Evolutionary conservation across 2,329 filamentous ascomycete genomes (phyloP).

Genomic region (Colletotrichum aenigma): DNA sequence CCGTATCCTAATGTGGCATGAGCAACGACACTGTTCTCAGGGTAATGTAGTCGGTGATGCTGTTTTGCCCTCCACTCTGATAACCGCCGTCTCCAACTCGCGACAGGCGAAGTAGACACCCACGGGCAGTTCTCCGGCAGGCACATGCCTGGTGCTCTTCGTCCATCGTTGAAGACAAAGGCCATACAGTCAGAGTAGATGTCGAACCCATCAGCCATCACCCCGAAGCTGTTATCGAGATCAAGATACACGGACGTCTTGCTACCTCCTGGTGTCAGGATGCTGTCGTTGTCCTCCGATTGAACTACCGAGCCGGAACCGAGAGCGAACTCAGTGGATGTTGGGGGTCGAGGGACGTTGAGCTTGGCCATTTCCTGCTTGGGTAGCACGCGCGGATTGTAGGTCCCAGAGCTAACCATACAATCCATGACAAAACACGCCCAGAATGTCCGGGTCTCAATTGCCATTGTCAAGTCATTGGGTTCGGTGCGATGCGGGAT

Average conservation of each 20-base stretch:
- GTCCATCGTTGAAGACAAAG: constrained; percentile 46
- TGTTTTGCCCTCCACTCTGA: constrained; percentile 39
- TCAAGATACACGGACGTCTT: constrained; percentile 23
- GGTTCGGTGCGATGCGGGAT: constrained; percentile 17
- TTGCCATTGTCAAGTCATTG: constrained; percentile 27
- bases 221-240: constrained; percentile 33
- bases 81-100: constrained; percentile 29
- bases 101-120: constrained; percentile 39
- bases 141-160: constrained; percentile 43
- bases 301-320: background rate
- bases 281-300: constrained; percentile 20
- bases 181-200: constrained; percentile 46
- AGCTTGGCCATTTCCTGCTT: constrained; percentile 36
- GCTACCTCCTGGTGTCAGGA: background rate
- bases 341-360: constrained; percentile 28
- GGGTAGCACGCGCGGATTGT: constrained; percentile 39
- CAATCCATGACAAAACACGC: constrained; percentile 50
- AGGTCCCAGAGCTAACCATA: constrained; percentile 45
- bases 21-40: constrained; percentile 37
- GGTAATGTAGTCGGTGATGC: constrained; percentile 39
- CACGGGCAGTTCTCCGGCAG: constrained; percentile 42
- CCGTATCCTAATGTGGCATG: constrained; percentile 43
- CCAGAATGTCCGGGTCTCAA: constrained; percentile 47
- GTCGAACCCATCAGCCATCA: constrained; percentile 46
- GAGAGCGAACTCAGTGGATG: constrained; percentile 6